phyloP scores from a whole-genome alignment of 768 basidiomycete species.

The Candolleomyces aberdarensis region DNA sequence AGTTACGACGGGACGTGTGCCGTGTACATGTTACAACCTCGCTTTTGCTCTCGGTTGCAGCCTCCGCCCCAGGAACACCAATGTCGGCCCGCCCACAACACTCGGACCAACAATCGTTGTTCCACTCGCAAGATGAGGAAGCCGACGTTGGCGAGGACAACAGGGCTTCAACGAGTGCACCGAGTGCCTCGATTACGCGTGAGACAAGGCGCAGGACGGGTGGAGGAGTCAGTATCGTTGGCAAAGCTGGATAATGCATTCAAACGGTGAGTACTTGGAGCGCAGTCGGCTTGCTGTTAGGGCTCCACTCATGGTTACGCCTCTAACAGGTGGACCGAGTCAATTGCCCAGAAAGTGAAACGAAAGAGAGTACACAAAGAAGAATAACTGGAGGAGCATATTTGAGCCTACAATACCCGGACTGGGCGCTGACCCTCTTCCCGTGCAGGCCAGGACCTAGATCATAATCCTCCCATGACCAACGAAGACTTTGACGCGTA shows the following conservation, averaged over 20 bases:
- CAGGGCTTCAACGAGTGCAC: constrained; percentile 20
- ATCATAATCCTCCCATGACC: constrained; percentile 76
- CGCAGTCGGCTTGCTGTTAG: background rate
- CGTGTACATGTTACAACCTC: background rate
- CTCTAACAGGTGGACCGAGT: constrained; percentile 71
- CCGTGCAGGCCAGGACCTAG: constrained; percentile 69
- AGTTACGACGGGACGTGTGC: background rate
- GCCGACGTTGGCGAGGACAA: constrained; percentile 33
- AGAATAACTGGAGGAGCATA: constrained; percentile 76
- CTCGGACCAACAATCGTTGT: constrained; percentile 47
- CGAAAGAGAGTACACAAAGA: constrained; percentile 70
- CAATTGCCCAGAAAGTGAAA: constrained; percentile 82
- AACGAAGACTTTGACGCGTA: constrained; percentile 70
- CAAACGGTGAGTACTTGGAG: constrained; percentile 51
- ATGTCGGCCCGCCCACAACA: constrained; percentile 32
- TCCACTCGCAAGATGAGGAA: constrained; percentile 40
- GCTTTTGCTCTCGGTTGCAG: background rate
- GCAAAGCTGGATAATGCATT: constrained; percentile 79
- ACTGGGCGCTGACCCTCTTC: constrained; percentile 6
- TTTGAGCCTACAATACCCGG: constrained; percentile 60
- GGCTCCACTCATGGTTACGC: background rate
- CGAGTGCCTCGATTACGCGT: constrained; percentile 20
- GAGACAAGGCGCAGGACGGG: constrained; percentile 33
- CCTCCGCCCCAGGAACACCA: background rate
- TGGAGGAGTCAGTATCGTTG: constrained; percentile 67